A percentile compares a stretch with the other conserved stretches of the same genome.
These are phyloP conservation scores for Cucurbita moschata DNA, from an alignment of 306 rosid genomes.

Conservation along the genomic window DNA sequence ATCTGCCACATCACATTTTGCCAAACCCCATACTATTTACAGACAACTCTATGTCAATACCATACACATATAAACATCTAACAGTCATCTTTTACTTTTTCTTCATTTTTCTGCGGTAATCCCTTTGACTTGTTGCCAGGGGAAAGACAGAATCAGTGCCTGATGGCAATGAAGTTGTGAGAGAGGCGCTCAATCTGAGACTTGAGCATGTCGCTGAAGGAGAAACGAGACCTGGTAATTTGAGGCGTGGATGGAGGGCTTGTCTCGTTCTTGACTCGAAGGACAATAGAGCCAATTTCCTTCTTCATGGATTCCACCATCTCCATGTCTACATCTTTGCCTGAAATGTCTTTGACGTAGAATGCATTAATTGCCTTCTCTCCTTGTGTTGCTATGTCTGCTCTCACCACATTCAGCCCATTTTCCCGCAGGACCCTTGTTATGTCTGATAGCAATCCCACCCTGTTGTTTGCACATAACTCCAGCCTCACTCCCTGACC, in stretches of 20 bases:
- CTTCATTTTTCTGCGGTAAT: not conserved
- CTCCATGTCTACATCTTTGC: constrained; percentile 44
- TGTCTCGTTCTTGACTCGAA: constrained; percentile 27
- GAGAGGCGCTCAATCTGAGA: constrained; percentile 33
- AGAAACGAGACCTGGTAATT: constrained; percentile 15
- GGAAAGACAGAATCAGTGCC: not conserved
- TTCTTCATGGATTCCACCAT: constrained; percentile 42
- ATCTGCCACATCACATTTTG: not conserved
- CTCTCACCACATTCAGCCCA: constrained; percentile 43
- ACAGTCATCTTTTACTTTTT: not conserved
- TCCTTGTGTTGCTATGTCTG: constrained; percentile 57
- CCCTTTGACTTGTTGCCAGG: not conserved
- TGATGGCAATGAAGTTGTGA: constrained; percentile 26
- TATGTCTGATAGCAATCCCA: constrained; percentile 48
- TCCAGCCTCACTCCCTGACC: constrained; percentile 54
- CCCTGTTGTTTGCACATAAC: constrained; percentile 37
- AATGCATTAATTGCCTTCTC: constrained; percentile 41
- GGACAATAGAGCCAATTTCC: constrained; percentile 34
- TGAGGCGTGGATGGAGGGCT: not conserved
- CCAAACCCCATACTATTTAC: not conserved
- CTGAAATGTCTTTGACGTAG: constrained; percentile 47
- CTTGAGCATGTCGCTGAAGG: constrained; percentile 29
- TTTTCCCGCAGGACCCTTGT: constrained; percentile 58
- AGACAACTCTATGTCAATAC: not conserved
- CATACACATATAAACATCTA: not conserved